Base-by-base conservation (phyloP, 106 monocot species). In the Narthecium ossifragum region DNA sequence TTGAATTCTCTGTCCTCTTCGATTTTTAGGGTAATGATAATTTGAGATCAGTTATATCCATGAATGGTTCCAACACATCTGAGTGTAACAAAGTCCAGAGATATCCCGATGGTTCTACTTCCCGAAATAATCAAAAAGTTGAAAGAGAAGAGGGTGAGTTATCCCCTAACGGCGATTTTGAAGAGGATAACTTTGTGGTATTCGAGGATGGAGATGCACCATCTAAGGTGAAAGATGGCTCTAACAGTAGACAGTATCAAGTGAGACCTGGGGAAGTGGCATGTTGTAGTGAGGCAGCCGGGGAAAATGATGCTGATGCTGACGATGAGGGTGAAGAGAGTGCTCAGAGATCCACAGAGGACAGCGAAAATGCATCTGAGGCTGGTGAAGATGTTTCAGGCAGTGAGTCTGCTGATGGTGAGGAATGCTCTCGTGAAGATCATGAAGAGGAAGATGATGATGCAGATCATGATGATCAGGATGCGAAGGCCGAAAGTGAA, bases 131-230 rank as follows among this genome's bases (percentile, higher is more conserved):
- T 53, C 33, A 62, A 13, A 88, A 85, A 72, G 73, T 79, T 65
- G 96, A 98, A 76, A 80, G 90, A 56, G 94, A 96, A 73, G 92
- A 93, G 59, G 92, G 92, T 31, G 92, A 96, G 63, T 66, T 96
- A 58, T 96, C n/a, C n/a, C 94, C 94, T 23, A 90, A 86, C 70
- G 85, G 80, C 41, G 88, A 94, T 62, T 90, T 86, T 63, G 94
- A 96, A 70, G 94, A 96, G 71, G 90, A 96, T 45, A 90, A 84
- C 68, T 94, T 94, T 60, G 78, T 86, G 18, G 54, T 55, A 10
- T 83, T 94, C 70, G 80, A 79, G 59, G 79, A 73, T 30, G 57
- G 69, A 4, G 75, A 71, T 36, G 49, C 51, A 31, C 34, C 38
- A 0, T 54, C 76, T 34, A 74, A 82, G 70, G 29, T 29, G 10